A percentile compares a stretch with the other conserved stretches of the same genome.
Evolutionary conservation across 257 asterid species (phyloP).

Genomic region (Parsonsia alboflavescens): DNA sequence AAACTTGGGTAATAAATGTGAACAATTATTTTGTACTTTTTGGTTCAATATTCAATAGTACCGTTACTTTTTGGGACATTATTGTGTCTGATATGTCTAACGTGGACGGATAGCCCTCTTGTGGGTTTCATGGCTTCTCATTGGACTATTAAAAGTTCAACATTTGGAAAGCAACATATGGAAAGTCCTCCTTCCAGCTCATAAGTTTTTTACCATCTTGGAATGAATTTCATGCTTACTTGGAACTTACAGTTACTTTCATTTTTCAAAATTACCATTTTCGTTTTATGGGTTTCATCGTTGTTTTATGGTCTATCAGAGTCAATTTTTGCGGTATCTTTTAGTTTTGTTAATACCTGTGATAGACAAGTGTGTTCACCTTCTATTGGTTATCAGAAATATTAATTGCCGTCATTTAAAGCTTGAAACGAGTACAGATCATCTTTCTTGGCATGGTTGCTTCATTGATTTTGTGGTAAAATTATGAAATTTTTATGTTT

Average conservation of each 20-base stretch:
- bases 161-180: neutral
- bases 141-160: neutral
- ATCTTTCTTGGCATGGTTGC: neutral
- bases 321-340: neutral
- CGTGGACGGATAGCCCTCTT: neutral
- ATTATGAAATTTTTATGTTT: neutral
- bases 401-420: neutral
- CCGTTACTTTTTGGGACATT: neutral
- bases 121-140: neutral
- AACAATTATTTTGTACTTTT: neutral
- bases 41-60: neutral
- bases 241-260: neutral
- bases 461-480: neutral
- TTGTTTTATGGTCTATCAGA: neutral
- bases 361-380: neutral
- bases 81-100: neutral
- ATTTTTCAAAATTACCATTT: neutral
- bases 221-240: neutral
- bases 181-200: neutral
- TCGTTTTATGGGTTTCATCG: neutral
- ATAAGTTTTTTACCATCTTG: neutral
- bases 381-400: neutral
- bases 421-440: neutral
- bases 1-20: neutral
- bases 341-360: neutral